phyloP scores from a whole-genome alignment of 225 moss, liverwort and hornwort genomes.

The Marchantia paleacea region DNA sequence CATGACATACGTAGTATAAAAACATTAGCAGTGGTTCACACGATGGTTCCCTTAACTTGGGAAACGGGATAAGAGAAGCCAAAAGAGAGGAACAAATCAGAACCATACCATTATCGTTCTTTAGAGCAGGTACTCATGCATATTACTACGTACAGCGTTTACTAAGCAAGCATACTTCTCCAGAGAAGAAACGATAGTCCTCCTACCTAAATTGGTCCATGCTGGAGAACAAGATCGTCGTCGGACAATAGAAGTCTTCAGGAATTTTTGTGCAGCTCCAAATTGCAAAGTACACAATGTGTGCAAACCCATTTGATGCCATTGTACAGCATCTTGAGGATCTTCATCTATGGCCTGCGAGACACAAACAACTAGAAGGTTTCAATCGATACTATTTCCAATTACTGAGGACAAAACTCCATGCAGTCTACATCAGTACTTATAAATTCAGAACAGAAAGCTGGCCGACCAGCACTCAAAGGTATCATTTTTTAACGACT shows the following conservation, averaged over 20 bases:
- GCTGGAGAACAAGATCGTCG: constrained; percentile 42
- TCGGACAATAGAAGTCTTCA: constrained; percentile 55
- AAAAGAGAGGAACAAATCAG: no score
- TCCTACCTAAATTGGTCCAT: constrained; percentile 59
- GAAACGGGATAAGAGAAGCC: no score
- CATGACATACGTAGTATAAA: no score
- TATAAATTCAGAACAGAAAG: not conserved
- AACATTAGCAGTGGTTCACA: no score
- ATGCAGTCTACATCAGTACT: not conserved
- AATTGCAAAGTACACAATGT: constrained; percentile 58
- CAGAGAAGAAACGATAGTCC: not conserved
- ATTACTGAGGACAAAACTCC: not conserved
- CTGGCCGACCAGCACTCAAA: no score
- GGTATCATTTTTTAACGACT: no score
- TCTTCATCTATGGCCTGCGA: constrained; percentile 63
- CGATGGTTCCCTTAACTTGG: no score
- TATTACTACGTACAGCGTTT: no score
- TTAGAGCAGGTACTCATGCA: not conserved
- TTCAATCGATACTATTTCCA: not conserved
- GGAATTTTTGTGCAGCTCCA: constrained; percentile 48
- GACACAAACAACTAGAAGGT: not conserved
- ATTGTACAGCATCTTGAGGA: constrained; percentile 57
- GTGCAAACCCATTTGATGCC: constrained; percentile 67
- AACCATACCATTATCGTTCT: not conserved
- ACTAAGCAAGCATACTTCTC: no score